phyloP scores from a whole-genome alignment of 352 stramenopile genomes.

The Aphanomyces euteiches region DNA sequence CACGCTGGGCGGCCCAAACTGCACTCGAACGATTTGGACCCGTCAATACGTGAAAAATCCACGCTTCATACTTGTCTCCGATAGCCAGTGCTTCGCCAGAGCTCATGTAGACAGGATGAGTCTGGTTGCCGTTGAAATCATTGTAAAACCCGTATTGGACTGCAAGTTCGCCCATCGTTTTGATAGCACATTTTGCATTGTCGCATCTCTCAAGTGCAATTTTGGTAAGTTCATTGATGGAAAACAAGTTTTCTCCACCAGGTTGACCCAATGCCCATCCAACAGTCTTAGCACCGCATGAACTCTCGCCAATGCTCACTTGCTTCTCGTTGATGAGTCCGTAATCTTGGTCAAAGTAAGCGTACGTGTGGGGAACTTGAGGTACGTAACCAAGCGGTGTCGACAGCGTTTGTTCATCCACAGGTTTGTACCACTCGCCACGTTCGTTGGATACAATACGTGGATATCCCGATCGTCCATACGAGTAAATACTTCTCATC shows the following conservation, averaged over 20 bases:
- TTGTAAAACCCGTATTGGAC: slow-evolving; percentile 93
- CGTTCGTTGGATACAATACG: slow-evolving; percentile 67
- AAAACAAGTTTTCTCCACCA: slow-evolving; percentile 83
- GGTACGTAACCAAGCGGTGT: slow-evolving; percentile 77
- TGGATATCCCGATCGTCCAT: slow-evolving; percentile 48
- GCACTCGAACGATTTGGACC: slow-evolving; percentile 79
- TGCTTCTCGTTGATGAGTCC: slow-evolving; percentile 94
- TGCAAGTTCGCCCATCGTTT: slow-evolving; percentile 90
- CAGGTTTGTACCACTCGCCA: slow-evolving; percentile 58
- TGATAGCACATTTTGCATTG: slow-evolving; percentile 72
- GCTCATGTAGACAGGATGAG: slow-evolving; percentile 51
- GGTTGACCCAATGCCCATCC: slow-evolving; percentile 53
- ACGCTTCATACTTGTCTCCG: slow-evolving; percentile 85
- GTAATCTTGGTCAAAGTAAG: slow-evolving; percentile 92
- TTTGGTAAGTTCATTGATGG: slow-evolving; percentile 86
- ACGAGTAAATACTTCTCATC: slow-evolving; percentile 48
- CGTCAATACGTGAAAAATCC: slow-evolving; percentile 93
- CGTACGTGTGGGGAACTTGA: slow-evolving; percentile 90
- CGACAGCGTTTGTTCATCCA: slow-evolving; percentile 37
- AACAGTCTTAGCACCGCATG: slow-evolving; percentile 81
- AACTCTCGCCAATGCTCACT: slow-evolving; percentile 92
- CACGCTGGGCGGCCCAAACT: slow-evolving; percentile 90
- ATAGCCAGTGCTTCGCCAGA: slow-evolving; percentile 84
- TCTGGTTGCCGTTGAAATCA: slow-evolving; percentile 69
- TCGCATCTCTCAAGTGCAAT: slow-evolving; percentile 87